A percentile compares a stretch with the other conserved stretches of the same genome.
Evolutionary conservation across 805 yeast species (phyloP).

Genomic region (Candida maesae): DNA sequence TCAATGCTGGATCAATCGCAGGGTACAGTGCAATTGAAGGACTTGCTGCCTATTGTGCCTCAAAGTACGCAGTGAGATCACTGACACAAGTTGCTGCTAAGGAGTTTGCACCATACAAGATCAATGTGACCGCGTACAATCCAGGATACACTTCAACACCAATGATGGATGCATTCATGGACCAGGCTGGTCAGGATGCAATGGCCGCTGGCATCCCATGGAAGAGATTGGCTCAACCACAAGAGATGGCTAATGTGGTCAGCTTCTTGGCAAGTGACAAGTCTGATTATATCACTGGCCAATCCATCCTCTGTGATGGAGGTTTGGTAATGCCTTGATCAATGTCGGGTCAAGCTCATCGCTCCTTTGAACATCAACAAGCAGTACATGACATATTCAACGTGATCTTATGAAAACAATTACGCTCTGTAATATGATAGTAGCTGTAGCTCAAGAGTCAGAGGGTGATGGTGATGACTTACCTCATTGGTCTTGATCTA

Average conservation of each 20-base stretch:
- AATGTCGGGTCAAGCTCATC: no score
- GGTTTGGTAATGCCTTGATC: no score
- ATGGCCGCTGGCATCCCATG: constrained; percentile 26
- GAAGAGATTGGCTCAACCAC: constrained; percentile 32
- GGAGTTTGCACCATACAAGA: constrained; percentile 32
- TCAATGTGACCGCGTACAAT: constrained; percentile 34
- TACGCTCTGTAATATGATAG: no score
- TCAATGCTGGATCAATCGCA: constrained; percentile 34
- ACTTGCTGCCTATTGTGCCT: constrained; percentile 30
- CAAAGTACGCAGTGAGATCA: constrained; percentile 35
- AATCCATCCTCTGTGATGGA: constrained; percentile 32
- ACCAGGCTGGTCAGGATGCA: constrained; percentile 7
- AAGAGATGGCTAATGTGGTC: constrained; percentile 33
- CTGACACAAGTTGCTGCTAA: constrained; percentile 34
- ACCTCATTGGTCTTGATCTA: no score
- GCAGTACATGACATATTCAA: no score
- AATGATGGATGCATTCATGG: constrained; percentile 25
- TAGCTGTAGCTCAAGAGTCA: no score
- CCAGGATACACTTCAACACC: constrained; percentile 38
- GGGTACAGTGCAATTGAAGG: constrained; percentile 29
- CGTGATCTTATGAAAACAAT: no score
- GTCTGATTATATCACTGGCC: constrained; percentile 34
- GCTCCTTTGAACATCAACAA: no score
- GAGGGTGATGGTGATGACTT: no score
- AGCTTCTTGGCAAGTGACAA: constrained; percentile 33